phyloP scores from a whole-genome alignment of 106 monocot species.

The Dendrobium officinale region DNA sequence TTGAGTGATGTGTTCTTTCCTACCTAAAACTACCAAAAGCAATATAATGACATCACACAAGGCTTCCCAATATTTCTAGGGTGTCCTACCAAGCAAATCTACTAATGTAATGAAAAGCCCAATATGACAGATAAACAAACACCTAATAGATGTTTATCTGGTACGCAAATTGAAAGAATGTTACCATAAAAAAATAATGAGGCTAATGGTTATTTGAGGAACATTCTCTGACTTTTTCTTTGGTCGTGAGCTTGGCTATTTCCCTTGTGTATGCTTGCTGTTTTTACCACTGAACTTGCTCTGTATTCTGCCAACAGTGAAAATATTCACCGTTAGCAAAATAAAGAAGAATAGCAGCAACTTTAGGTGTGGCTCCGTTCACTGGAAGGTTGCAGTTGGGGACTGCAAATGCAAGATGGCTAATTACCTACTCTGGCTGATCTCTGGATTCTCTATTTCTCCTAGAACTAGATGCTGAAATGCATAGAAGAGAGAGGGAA shows the following conservation, averaged over 20 bases:
- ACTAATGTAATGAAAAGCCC: background rate
- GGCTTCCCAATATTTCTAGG: background rate
- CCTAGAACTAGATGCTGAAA: too few species aligned
- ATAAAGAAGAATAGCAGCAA: too few species aligned
- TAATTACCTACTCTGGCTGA: too few species aligned
- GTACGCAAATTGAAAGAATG: background rate
- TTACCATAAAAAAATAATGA: background rate
- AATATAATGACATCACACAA: background rate
- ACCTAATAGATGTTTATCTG: background rate
- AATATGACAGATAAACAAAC: background rate
- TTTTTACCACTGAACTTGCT: too few species aligned
- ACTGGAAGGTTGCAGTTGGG: too few species aligned
- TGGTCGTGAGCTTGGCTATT: background rate
- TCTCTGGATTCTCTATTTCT: too few species aligned
- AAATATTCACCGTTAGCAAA: too few species aligned
- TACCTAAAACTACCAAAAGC: background rate
- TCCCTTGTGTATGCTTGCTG: too few species aligned
- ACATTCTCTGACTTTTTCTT: background rate
- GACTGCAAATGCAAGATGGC: too few species aligned
- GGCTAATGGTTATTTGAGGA: background rate
- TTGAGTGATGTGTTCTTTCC: background rate
- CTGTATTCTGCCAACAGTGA: too few species aligned
- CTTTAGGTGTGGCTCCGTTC: too few species aligned
- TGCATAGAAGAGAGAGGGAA: too few species aligned
- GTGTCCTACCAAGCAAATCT: background rate